phyloP scores from a whole-genome alignment of 75 land plant species.

The Cryptomeria japonica region DNA sequence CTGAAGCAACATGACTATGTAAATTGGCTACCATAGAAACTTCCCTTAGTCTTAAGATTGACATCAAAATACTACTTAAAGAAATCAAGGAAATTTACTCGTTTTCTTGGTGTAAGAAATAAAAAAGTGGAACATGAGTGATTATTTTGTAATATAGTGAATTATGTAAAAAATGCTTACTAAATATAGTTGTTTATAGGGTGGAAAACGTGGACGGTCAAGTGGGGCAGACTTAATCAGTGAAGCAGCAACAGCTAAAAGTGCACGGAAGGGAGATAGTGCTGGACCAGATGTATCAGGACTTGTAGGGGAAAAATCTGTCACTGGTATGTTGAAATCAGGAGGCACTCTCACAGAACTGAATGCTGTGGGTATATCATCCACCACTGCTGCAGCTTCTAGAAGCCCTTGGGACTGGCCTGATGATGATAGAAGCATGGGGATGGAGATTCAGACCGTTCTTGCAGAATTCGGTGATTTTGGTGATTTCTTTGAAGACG shows the following conservation, averaged over 20 bases:
- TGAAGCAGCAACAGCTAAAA: constrained; percentile 27
- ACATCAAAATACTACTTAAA: neutral
- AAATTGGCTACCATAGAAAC: neutral
- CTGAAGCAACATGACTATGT: too few relatives aligned
- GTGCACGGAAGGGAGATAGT: constrained; percentile 24
- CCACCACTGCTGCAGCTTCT: constrained; percentile 39
- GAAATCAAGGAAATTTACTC: neutral
- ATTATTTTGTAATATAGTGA: neutral
- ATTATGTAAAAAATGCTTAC: neutral
- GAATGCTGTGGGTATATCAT: constrained; percentile 23
- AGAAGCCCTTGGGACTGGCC: constrained; percentile 76
- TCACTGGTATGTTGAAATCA: constrained; percentile 19
- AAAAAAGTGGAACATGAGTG: neutral
- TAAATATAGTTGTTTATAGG: constrained; percentile 5
- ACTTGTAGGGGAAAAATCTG: constrained; percentile 8
- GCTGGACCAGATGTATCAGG: constrained; percentile 23
- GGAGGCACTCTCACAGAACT: constrained; percentile 25
- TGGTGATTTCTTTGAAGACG: constrained; percentile 96
- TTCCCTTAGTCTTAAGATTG: neutral
- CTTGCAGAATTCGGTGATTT: constrained; percentile 96
- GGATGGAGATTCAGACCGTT: constrained; percentile 70
- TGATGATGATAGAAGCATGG: constrained; percentile 64
- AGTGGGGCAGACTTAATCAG: constrained; percentile 17
- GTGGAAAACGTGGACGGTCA: constrained; percentile 28
- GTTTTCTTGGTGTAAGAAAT: neutral